Evolutionary conservation across 371 early-diverging fungal genomes (phyloP).

Genomic region (Dinochytrium kinnereticum): DNA sequence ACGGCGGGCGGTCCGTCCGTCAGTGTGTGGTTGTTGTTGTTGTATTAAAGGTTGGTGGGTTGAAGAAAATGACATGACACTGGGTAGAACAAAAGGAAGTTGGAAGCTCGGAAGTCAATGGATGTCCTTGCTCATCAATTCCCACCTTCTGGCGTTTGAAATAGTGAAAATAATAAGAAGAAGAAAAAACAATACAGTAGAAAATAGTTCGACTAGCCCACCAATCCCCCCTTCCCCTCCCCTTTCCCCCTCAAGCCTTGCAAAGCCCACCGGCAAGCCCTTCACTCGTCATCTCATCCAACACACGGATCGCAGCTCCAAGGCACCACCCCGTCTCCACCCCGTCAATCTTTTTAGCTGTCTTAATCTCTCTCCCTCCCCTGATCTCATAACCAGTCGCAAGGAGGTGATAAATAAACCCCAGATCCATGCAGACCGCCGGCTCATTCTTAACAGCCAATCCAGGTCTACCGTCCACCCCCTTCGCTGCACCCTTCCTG

Average conservation of each 20-base stretch:
- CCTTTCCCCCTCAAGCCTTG: neutral
- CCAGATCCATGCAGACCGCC: slow-evolving; percentile 85
- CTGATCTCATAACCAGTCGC: slow-evolving; percentile 83
- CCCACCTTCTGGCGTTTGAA: no score
- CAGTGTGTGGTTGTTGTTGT: no score
- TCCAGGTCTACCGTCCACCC: neutral
- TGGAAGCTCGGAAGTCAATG: no score
- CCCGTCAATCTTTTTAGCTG: slow-evolving; percentile 88
- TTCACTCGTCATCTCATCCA: slow-evolving; percentile 42
- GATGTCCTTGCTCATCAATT: no score
- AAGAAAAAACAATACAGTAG: no score
- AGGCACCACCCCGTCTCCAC: slow-evolving; percentile 96
- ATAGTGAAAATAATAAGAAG: no score
- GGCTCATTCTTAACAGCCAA: slow-evolving; percentile 51
- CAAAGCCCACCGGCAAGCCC: slow-evolving; percentile 8
- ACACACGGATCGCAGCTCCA: slow-evolving; percentile 79
- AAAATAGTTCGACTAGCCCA: no score
- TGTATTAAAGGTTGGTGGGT: no score
- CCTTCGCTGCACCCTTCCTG: neutral
- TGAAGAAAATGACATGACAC: no score
- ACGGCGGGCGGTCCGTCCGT: no score
- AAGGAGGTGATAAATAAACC: slow-evolving; percentile 82
- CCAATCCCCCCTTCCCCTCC: no score
- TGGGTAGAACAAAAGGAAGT: no score
- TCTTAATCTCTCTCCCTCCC: slow-evolving; percentile 70